Conservation (phyloP, 139 green algal species). For the Helicosporidium sp. region DNA sequence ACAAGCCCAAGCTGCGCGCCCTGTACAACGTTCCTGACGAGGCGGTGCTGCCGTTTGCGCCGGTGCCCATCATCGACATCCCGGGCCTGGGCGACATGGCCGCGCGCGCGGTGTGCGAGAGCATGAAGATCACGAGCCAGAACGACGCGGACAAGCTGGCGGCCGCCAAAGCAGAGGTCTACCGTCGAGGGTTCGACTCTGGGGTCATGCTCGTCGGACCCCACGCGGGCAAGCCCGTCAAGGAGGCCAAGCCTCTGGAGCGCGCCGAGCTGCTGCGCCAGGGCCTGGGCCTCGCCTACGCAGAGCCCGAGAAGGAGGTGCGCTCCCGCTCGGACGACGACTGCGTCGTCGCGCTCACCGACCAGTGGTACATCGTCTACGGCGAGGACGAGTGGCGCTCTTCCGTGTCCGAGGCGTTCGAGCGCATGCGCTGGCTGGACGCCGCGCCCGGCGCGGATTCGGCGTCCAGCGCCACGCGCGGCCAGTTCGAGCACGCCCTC, state of each 20-base stretch:
- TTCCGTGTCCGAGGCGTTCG: slow-evolving; percentile 29
- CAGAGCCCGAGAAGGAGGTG: slow-evolving; percentile 57
- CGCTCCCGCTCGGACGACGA: slow-evolving; percentile 77
- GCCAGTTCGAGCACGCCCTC: slow-evolving; percentile 64
- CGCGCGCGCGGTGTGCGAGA: slow-evolving; percentile 62
- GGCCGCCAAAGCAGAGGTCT: slow-evolving; percentile 82
- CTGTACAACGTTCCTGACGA: slow-evolving; percentile 85
- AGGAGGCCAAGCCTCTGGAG: slow-evolving; percentile 76
- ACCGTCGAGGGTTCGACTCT: slow-evolving; percentile 95
- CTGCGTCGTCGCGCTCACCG: slow-evolving; percentile 93
- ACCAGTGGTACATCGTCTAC: slow-evolving; percentile 94
- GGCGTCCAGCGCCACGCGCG: neutral
- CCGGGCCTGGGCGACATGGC: slow-evolving; percentile 67
- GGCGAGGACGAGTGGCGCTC: slow-evolving; percentile 68
- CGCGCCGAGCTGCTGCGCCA: slow-evolving; percentile 59
- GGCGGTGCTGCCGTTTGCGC: slow-evolving; percentile 63
- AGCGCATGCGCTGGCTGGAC: slow-evolving; percentile 55
- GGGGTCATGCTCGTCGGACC: slow-evolving; percentile 74
- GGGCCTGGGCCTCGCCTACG: slow-evolving; percentile 62
- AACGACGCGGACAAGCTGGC: slow-evolving; percentile 91
- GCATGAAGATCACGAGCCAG: slow-evolving; percentile 82
- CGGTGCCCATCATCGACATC: slow-evolving; percentile 82
- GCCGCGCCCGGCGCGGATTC: neutral
- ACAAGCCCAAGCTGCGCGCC: slow-evolving; percentile 77
- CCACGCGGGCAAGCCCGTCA: slow-evolving; percentile 63